Base-by-base conservation (phyloP, 257 asterid genomes). In the Cynanchum wilfordii region DNA sequence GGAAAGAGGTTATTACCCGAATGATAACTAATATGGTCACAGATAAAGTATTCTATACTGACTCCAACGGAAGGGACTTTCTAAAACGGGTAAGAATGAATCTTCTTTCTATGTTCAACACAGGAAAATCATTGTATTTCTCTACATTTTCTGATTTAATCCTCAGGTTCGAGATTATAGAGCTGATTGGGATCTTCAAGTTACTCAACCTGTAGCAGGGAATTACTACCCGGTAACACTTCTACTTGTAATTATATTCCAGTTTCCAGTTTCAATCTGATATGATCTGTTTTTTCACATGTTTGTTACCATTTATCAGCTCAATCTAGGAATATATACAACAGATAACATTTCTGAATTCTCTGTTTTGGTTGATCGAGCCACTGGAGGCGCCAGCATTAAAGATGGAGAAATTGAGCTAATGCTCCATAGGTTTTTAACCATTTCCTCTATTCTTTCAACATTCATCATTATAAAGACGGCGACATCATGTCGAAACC, bases 51-150 rank as follows among this genome's bases (percentile, higher is more conserved):
- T 92, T 90, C 80, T 86, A 86, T 65, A 92, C 96, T 15, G 98
- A 92, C 69, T 92, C 98, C 76, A 92, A 92, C 40, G 98, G 89
- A 72, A 92, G 98, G 77, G 98, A 92, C 89, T 92, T 92, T 76
- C 80, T 92, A 54, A 87, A 86, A 85, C 82, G 98, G 87, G 97
- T 92, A 84, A 47, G 47, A 7, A 66, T 73, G 69, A 49, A 40
- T 50, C n/a, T 24, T 76, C 25, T 67, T 66, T 69, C 27, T 55
- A 30, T 5, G 56, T 29, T 17, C 42, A 47, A 29, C 1, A 17
- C 25, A 25, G 17, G 22, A 51, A 30, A 69, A 19, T 4, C 20
- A 0, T 16, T 29, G 25, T 20, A 52, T 19, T 19, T 1, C 24
- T 38, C 10, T n/a, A 44, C 2, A 10, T 38, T 45, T 66, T 19